Percentiles rank a stretch among this genome's conserved stretches.
phyloP scores from a whole-genome alignment of 2,329 filamentous ascomycete genomes.

The Neofusicoccum sp. region DNA sequence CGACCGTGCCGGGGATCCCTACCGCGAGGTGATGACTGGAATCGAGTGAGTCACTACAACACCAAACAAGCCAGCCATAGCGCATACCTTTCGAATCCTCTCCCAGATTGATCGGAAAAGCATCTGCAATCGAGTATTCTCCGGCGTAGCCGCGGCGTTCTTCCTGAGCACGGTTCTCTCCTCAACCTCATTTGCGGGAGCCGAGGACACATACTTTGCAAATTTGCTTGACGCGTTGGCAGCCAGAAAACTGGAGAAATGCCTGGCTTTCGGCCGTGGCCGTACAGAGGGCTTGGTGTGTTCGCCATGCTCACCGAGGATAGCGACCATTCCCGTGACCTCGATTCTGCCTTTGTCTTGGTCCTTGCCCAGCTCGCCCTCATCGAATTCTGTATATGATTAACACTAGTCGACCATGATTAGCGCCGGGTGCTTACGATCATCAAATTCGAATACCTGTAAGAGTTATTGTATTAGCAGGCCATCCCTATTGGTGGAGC shows the following conservation, averaged over 20 bases:
- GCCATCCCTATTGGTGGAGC: not conserved
- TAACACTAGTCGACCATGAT: not conserved
- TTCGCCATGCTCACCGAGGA: not conserved
- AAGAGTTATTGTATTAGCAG: not conserved
- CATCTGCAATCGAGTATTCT: not conserved
- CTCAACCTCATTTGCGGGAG: not conserved
- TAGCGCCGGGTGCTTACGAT: not conserved
- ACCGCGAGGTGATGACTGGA: not conserved
- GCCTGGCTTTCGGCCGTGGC: conserved; percentile 3
- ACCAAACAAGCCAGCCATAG: not conserved
- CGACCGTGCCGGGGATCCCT: not conserved
- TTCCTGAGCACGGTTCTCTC: not conserved
- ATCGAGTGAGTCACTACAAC: not conserved
- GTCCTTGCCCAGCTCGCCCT: conserved; percentile 17
- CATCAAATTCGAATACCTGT: conserved; percentile 23
- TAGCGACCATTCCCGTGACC: conserved; percentile 14
- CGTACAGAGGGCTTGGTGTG: not conserved
- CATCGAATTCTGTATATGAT: conserved; percentile 19
- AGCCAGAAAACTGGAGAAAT: not conserved
- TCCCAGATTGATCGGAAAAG: conserved; percentile 17
- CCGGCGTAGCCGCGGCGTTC: not conserved
- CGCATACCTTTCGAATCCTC: not conserved
- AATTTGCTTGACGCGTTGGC: conserved; percentile 6
- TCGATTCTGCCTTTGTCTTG: conserved; percentile 17
- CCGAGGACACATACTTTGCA: not conserved